These are phyloP conservation scores for Zygnema cylindricum DNA, from an alignment of 139 green algal species.

Conservation along the genomic window DNA sequence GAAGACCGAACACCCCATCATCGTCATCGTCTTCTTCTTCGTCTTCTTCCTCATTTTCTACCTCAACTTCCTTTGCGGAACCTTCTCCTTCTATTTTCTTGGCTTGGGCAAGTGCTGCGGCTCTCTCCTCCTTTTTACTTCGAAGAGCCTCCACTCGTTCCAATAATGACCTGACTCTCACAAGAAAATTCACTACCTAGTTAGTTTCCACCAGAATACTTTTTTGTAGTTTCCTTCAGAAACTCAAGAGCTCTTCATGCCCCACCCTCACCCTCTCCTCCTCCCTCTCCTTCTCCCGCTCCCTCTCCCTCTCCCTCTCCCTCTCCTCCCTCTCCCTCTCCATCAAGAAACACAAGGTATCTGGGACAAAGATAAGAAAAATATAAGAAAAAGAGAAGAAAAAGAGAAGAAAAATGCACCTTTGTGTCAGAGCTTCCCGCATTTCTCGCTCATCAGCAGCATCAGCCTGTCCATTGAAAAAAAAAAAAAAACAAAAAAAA, in stretches of 20 bases:
- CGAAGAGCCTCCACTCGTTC: not conserved
- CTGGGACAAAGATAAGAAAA: too few relatives aligned
- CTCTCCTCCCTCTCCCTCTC: too few relatives aligned
- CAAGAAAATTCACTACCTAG: too few relatives aligned
- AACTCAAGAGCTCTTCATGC: too few relatives aligned
- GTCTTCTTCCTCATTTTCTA: not conserved
- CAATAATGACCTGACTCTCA: not conserved
- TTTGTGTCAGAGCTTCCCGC: not conserved
- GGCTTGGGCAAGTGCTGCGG: not conserved
- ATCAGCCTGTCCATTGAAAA: not conserved
- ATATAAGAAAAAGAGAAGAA: too few relatives aligned
- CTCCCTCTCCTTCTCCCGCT: too few relatives aligned
- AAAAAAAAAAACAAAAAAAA: not conserved
- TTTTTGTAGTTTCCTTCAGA: too few relatives aligned
- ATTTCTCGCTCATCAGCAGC: slow-evolving; percentile 20
- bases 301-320: too few relatives aligned
- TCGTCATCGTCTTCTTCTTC: not conserved
- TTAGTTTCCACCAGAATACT: too few relatives aligned
- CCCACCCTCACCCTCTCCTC: too few relatives aligned
- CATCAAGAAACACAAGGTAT: too few relatives aligned
- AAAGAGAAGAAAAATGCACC: too few relatives aligned
- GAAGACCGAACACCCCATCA: not conserved
- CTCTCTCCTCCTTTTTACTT: not conserved
- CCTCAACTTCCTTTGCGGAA: not conserved
- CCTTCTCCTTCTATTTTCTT: not conserved